These are phyloP conservation scores for Solidago caesia DNA, from an alignment of 129 eudicot genomes.

Conservation along the genomic window DNA sequence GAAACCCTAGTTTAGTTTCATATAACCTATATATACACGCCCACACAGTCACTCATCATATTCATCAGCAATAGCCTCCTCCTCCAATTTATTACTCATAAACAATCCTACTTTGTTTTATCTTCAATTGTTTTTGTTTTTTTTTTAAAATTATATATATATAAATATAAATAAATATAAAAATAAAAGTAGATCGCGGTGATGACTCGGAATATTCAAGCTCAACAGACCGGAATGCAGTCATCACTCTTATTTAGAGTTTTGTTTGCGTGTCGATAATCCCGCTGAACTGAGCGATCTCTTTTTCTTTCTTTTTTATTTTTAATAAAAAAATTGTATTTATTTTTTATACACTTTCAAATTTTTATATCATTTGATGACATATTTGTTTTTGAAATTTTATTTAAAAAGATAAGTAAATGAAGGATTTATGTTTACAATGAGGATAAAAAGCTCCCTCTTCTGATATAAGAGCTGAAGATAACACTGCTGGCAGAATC, in stretches of 20 bases:
- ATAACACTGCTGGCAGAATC: conserved; percentile 52
- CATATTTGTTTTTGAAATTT: no score
- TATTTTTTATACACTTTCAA: not conserved
- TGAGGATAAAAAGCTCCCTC: conserved; percentile 65
- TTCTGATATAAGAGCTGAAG: conserved; percentile 42
- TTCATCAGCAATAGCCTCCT: not conserved
- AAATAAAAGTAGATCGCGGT: conserved; percentile 25
- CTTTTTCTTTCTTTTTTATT: not conserved
- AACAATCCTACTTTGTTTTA: not conserved
- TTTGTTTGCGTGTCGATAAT: conserved; percentile 63
- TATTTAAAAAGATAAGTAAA: not conserved
- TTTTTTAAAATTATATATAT: not conserved
- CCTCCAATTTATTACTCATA: not conserved
- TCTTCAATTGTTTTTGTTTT: not conserved
- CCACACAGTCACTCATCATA: not conserved
- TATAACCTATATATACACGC: not conserved
- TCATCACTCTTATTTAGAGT: conserved; percentile 25
- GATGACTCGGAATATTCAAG: conserved; percentile 67
- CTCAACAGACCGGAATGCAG: conserved; percentile 80
- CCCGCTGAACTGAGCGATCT: conserved; percentile 83
- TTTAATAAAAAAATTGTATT: not conserved
- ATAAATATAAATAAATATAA: no score
- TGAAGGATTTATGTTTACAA: conserved; percentile 25
- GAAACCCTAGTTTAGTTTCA: not conserved
- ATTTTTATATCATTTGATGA: not conserved